Evolutionary conservation across 2,329 filamentous ascomycete species (phyloP).

Genomic region (Fusarium guadeloupense): DNA sequence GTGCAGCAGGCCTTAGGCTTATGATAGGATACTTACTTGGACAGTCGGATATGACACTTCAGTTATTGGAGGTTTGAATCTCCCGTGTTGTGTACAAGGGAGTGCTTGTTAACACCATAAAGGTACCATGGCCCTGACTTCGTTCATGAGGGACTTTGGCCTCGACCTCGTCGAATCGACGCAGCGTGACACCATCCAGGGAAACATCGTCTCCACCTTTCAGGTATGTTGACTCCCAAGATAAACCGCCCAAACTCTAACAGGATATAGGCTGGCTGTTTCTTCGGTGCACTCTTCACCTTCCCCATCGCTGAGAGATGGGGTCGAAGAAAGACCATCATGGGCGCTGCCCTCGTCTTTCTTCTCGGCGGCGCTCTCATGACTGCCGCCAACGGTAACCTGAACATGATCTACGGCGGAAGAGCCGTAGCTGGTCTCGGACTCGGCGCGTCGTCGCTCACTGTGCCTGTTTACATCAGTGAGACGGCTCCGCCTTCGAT

Average conservation of each 20-base stretch:
- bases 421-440: slow-evolving; percentile 63
- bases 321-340: slow-evolving; percentile 58
- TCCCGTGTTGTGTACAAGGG: no score
- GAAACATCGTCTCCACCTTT: slow-evolving; percentile 52
- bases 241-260: not conserved
- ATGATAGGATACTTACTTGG: not conserved
- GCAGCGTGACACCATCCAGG: slow-evolving; percentile 47
- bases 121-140: slow-evolving; percentile 51
- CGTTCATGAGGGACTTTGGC: slow-evolving; percentile 50
- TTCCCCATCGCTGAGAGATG: slow-evolving; percentile 59
- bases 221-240: slow-evolving; percentile 32
- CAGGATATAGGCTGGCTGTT: slow-evolving; percentile 49
- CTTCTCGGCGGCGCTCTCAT: slow-evolving; percentile 49
- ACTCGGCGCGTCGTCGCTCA: slow-evolving; percentile 60
- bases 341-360: slow-evolving; percentile 56
- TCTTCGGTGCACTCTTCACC: slow-evolving; percentile 51
- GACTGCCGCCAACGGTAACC: slow-evolving; percentile 47
- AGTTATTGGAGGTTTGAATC: slow-evolving; percentile 48
- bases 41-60: slow-evolving; percentile 51
- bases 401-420: slow-evolving; percentile 56
- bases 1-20: not conserved
- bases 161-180: slow-evolving; percentile 40
- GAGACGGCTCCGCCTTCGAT: slow-evolving; percentile 59
- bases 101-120: accelerated
- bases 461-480: slow-evolving; percentile 56